Evolutionary conservation across 495 filamentous ascomycete genomes (phyloP).

Genomic region (Hypoxylon trugodes): DNA sequence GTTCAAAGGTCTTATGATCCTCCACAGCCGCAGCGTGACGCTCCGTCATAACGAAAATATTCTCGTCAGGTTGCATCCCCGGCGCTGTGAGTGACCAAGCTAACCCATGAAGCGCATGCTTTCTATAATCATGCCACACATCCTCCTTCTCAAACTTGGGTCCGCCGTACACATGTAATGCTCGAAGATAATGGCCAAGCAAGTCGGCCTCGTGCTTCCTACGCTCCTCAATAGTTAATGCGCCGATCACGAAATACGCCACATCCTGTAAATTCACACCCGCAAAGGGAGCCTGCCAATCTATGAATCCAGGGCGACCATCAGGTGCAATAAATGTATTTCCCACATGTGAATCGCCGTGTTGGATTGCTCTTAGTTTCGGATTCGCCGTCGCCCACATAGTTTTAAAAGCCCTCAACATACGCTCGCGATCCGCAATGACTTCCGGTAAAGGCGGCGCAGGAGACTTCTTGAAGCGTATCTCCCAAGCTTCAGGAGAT

Average conservation of each 20-base stretch:
- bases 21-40: conserved; percentile 12
- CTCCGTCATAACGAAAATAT: conserved; percentile 16
- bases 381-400: conserved; percentile 23
- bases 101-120: conserved; percentile 14
- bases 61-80: conserved; percentile 23
- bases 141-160: conserved; percentile 17
- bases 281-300: conserved; percentile 7
- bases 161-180: not conserved
- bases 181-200: conserved; percentile 5
- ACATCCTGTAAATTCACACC: conserved; percentile 13
- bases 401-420: conserved; percentile 14
- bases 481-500: not conserved
- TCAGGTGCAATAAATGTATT: conserved; percentile 19
- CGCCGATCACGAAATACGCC: conserved; percentile 17
- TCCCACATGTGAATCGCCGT: conserved; percentile 18
- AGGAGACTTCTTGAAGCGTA: conserved; percentile 3
- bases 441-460: conserved; percentile 7
- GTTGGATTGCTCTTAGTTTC: conserved; percentile 4
- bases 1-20: conserved; percentile 14
- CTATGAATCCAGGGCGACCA: conserved; percentile 15
- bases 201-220: conserved; percentile 9
- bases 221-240: conserved; percentile 11
- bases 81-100: conserved; percentile 14
- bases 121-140: conserved; percentile 24
- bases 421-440: conserved; percentile 8